Evolutionary conservation across 345 rosid genomes (phyloP).

Genomic region (Eucalyptus paniculata): DNA sequence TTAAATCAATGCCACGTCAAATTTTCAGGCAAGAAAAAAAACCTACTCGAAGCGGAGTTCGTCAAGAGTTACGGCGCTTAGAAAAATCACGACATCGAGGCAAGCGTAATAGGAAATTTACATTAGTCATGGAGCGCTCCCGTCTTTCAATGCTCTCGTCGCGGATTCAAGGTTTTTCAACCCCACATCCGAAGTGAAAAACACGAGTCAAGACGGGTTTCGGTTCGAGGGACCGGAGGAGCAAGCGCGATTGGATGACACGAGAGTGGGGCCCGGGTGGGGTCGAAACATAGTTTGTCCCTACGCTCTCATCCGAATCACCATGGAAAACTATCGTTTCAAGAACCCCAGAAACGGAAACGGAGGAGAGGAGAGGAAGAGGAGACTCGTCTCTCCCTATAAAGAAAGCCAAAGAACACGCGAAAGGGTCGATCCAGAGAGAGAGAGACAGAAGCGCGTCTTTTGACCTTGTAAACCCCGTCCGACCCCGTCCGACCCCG

Average conservation of each 20-base stretch:
- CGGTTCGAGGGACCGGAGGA: neutral
- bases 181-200: neutral
- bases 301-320: neutral
- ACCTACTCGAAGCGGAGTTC: neutral
- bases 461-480: conserved; percentile 35
- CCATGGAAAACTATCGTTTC: neutral
- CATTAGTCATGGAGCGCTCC: neutral
- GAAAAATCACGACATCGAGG: neutral
- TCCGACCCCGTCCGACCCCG: neutral
- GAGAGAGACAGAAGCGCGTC: neutral
- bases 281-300: neutral
- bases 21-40: neutral
- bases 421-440: neutral
- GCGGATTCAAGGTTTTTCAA: neutral
- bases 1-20: neutral
- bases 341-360: neutral
- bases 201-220: neutral
- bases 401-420: neutral
- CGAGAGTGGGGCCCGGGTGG: neutral
- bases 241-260: neutral
- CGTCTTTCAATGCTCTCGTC: neutral
- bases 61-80: neutral
- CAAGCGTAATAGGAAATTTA: neutral
- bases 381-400: neutral
- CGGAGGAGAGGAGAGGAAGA: neutral